Evolutionary conservation across 768 basidiomycete species (phyloP), one percentile per base, ranked within the genome.

Genomic region (Psilocybe sp.): DNA sequence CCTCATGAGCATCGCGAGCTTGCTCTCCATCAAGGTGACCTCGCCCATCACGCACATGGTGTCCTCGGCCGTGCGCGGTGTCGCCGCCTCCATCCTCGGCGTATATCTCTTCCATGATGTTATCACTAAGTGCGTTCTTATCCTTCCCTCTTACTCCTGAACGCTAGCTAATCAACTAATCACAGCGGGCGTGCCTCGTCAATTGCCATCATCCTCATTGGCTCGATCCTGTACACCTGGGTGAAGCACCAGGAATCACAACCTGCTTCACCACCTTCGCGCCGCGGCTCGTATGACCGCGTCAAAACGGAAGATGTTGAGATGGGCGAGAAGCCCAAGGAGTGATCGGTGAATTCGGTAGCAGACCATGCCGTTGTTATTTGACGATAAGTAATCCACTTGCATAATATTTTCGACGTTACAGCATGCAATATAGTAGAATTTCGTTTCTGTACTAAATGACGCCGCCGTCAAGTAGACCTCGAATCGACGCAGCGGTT

Each of bases 11-110:
- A 81, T 98, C 47, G 94, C 95, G 9, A 92, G 90, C 54, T 72
- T 95, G 53, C 77, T 98, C 28, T 94, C 91, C 19, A 97, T 98
- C 76, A 95, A 98, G 67, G 89, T 98, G 53, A 98, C 95, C 7
- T 96, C 93, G 1, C 95, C 95, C 12, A 93, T 98, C 64, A 95
- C 95, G 2, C 95, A 98, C 67, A 98, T 98, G 95, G 74, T 97
- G 20, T 95, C 92, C 3, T 93, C 93, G 10, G 95, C 96, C 15
- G 92, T 96, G 4, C 88, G 95, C 47, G 94, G 96, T 14, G 95
- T 98, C 20, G 84, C 92, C 1, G 91, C 87, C n/a, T 91, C 92
- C 4, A 64, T 95, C 40, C 74, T 97, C 12, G 91, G 85, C 18
- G 76, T 88, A 65, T 88, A 79, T 81, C 55, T 92, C 15, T 97